phyloP scores from a whole-genome alignment of 2,329 filamentous ascomycete species.

The Beauveria australis region DNA sequence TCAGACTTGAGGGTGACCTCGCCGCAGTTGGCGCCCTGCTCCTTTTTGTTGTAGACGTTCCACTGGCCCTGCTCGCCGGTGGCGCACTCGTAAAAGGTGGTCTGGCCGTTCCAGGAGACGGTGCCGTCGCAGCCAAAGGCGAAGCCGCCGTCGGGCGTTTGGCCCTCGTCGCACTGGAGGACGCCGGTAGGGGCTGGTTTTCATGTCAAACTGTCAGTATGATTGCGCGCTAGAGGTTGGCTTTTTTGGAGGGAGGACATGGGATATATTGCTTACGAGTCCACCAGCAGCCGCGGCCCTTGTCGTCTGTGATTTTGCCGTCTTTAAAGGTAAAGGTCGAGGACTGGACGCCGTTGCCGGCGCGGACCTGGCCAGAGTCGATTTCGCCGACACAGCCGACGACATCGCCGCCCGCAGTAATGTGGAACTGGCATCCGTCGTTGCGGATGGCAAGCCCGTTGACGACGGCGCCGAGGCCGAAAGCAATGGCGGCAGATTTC shows the following conservation, averaged over 20 bases:
- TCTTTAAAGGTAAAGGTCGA: conserved; percentile 47
- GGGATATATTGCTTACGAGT: conserved; percentile 38
- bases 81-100: conserved; percentile 52
- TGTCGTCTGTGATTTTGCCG: conserved; percentile 46
- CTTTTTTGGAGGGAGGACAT: background rate
- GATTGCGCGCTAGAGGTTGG: background rate
- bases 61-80: conserved; percentile 42
- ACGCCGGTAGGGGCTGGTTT: conserved; percentile 43
- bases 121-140: conserved; percentile 42
- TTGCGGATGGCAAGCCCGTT: conserved; percentile 14
- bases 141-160: conserved; percentile 45
- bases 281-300: conserved; percentile 53
- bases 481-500: conserved; percentile 13
- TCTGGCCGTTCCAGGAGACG: conserved; percentile 42
- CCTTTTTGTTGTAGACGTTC: conserved; percentile 44
- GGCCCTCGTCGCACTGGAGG: conserved; percentile 53
- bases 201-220: background rate
- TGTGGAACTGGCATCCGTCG: conserved; percentile 33
- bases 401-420: conserved; percentile 39
- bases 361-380: conserved; percentile 45
- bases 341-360: conserved; percentile 39
- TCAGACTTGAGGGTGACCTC: conserved; percentile 37
- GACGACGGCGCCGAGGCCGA: conserved; percentile 14
- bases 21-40: conserved; percentile 35
- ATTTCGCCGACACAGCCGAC: conserved; percentile 52